Conservation (phyloP, 2,329 filamentous ascomycete genomes). For the Pestalotiopsis sp. region DNA sequence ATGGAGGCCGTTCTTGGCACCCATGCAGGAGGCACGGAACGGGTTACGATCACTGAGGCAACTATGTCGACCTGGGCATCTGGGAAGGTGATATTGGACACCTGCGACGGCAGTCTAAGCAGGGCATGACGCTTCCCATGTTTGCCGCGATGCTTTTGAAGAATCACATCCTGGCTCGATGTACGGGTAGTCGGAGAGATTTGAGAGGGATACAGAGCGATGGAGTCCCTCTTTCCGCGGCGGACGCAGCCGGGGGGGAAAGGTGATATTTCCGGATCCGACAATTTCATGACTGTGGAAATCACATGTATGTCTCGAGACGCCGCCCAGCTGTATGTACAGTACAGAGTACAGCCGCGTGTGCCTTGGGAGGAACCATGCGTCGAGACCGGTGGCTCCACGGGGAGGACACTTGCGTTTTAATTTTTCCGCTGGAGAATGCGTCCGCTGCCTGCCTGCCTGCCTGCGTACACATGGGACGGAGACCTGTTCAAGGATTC, state of each 20-base stretch:
- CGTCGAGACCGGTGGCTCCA: background rate
- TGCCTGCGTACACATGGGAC: no score
- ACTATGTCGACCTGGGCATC: background rate
- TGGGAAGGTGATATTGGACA: background rate
- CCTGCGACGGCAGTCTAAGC: background rate
- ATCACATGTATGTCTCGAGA: background rate
- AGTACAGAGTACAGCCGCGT: no score
- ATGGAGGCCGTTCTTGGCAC: background rate
- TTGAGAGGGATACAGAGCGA: no score
- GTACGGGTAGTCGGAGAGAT: background rate
- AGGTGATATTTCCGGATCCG: background rate
- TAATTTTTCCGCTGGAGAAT: background rate
- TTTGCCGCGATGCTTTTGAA: background rate
- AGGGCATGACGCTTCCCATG: background rate
- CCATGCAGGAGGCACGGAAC: background rate
- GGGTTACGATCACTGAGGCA: background rate
- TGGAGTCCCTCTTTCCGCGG: background rate
- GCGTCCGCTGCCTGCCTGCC: background rate
- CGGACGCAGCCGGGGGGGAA: background rate
- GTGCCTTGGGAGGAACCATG: background rate
- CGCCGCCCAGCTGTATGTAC: background rate
- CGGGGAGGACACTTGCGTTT: background rate
- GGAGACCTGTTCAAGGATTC: background rate
- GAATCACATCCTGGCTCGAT: background rate
- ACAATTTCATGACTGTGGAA: background rate